These are phyloP conservation scores for Dispira simplex DNA, from an alignment of 192 early-diverging fungal species.

Conservation along the genomic window DNA sequence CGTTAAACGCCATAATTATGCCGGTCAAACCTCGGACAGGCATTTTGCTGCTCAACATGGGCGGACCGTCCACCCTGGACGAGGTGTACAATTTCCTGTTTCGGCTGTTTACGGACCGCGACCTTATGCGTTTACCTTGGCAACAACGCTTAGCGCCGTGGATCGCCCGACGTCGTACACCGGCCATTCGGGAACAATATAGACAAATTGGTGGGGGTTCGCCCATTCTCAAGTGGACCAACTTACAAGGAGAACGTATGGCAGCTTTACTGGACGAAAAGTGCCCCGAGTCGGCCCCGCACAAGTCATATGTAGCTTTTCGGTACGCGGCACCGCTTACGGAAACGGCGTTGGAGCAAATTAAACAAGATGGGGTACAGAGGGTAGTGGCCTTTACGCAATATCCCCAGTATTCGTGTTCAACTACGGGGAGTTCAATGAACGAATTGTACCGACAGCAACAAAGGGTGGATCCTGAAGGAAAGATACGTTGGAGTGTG, in stretches of 20 bases:
- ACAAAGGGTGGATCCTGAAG: slow-evolving; percentile 38
- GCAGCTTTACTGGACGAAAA: slow-evolving; percentile 54
- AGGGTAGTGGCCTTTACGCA: slow-evolving; percentile 83
- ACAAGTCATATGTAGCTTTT: slow-evolving; percentile 86
- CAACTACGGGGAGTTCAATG: slow-evolving; percentile 81
- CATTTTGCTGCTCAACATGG: slow-evolving; percentile 87
- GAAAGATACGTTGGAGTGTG: slow-evolving; percentile 76
- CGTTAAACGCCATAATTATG: too few species aligned
- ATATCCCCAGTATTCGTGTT: slow-evolving; percentile 96
- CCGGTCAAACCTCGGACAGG: slow-evolving; percentile 31
- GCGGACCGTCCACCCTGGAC: slow-evolving; percentile 62
- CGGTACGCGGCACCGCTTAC: slow-evolving; percentile 78
- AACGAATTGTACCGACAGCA: slow-evolving; percentile 70
- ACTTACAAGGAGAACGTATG: slow-evolving; percentile 66
- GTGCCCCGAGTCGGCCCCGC: slow-evolving; percentile 67
- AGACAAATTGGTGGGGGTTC: slow-evolving; percentile 87
- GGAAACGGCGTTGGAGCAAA: slow-evolving; percentile 47
- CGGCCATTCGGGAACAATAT: slow-evolving; percentile 82
- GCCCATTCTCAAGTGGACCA: slow-evolving; percentile 84
- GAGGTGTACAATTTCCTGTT: slow-evolving; percentile 68
- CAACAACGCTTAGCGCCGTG: slow-evolving; percentile 51
- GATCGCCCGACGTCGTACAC: slow-evolving; percentile 71
- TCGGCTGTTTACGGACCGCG: slow-evolving; percentile 79
- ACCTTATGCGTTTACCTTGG: slow-evolving; percentile 80
- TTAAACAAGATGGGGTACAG: slow-evolving; percentile 67